Evolutionary conservation across 352 stramenopile genomes (phyloP), one percentile per base, ranked within the genome.

Genomic region (Pythium sukuiense): DNA sequence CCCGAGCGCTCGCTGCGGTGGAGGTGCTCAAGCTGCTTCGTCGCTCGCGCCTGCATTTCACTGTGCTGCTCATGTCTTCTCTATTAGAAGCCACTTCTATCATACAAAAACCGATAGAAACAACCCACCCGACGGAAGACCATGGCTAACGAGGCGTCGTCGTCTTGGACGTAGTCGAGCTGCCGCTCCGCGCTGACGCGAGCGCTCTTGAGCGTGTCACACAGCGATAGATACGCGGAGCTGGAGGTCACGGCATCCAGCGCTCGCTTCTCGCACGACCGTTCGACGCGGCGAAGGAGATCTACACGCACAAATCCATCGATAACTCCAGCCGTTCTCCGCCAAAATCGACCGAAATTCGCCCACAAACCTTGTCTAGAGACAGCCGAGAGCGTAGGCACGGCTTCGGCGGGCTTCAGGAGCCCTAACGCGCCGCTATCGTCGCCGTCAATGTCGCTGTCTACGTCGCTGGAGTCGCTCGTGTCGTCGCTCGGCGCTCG

Each of bases 221-320:
- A 90, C 39, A 92, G 71, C 59, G 59, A n/a, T 32, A 82, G 72
- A 59, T 92, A 90, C 37, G 84, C 82, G 2, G 60, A 61, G 37
- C 80, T 89, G n/a, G 69, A 67, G 13, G 70, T 83, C 27, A 92
- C 80, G 1, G 77, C 74, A 32, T 76, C 61, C 61, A 80, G 73
- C 26, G 84, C 84, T 54, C 83, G 85, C 50, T 74, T 71, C 57
- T 92, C 84, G 30, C 84, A 92, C 46, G 76, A 72, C 35, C 70
- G 74, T 62, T 92, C 81, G 48, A 92, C 79, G 16, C 85, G 71
- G 29, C 77, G 72, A 59, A 90, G 63, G 48, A 92, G 72, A 46
- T 92, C 83, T 84, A 46, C 37, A 29, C 54, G 39, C 5, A 39
- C 35, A n/a, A 13, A 33, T 39, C 13, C 55, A 6, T 0, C 24